Base-by-base conservation (phyloP, 2,329 filamentous ascomycete species). In the Diplodia mutila region DNA sequence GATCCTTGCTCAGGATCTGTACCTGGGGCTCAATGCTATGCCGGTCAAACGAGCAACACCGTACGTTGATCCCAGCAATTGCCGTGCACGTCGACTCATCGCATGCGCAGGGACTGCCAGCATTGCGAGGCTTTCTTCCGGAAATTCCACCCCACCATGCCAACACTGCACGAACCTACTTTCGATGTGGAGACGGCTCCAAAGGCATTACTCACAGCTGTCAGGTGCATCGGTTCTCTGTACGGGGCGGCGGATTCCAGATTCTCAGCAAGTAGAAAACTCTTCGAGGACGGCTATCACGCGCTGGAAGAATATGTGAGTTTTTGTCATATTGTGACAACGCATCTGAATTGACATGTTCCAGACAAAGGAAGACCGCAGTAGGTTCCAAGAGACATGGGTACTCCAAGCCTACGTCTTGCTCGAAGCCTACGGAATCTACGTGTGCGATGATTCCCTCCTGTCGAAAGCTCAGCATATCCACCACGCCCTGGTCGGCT, bases 351-450 rank as follows among this genome's bases (percentile, higher is more conserved):
- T 7, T 46, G 3, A 8, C 27, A 18, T 11, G 2, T 0, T n/a
- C n/a, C 34, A 61, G 57, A 61, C 57, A 1, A 61, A 12, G 25
- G 57, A 61, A 32, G 39, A 61, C 18, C 39, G 57, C 2, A 61
- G 57, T 25, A 48, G 57, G 2, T 61, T 61, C 39, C 57, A 61
- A 23, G 57, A 48, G 18, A 61, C 57, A 12, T 61, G 39, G 11
- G 39, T 69, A 42, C 64, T 73, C 2, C 72, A 74, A 32, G 67
- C 72, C 4, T 73, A 70, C 53, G 49, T 73, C 4, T 37, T 73
- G 7, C 67, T 71, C 7, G 69, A 73, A 34, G 57, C 72, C 7
- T 73, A 64, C 18, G 65, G 71, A 32, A 70, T 71, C 66, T 73
- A 74, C 39, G 57, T 68, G 2, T 69, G 70, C 39, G 70, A 67